phyloP scores from a whole-genome alignment of 768 basidiomycete species.

The Coprinopsis cinerea region DNA sequence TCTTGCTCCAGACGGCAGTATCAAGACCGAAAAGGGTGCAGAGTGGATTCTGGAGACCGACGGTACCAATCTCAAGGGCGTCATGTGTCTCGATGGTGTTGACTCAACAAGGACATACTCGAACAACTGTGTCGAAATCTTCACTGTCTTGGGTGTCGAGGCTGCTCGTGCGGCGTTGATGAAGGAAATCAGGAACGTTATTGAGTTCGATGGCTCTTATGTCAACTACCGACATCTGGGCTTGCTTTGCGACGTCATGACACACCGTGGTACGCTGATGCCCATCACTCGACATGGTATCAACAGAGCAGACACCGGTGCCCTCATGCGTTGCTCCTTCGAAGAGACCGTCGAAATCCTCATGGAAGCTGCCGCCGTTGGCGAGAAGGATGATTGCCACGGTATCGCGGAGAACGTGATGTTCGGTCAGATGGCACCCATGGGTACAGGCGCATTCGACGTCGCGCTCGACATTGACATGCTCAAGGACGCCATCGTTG shows the following conservation, averaged over 20 bases:
- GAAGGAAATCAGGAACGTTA: slow-evolving; percentile 90
- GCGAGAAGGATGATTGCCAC: slow-evolving; percentile 97
- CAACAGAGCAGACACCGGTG: slow-evolving; percentile 98
- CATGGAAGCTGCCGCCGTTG: slow-evolving; percentile 97
- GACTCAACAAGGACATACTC: slow-evolving; percentile 92
- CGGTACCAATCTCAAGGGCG: slow-evolving; percentile 91
- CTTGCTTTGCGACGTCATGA: slow-evolving; percentile 97
- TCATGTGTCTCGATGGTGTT: slow-evolving; percentile 93
- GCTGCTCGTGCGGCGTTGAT: slow-evolving; percentile 92
- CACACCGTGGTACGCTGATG: slow-evolving; percentile 91
- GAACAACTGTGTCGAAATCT: slow-evolving; percentile 94
- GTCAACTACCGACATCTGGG: slow-evolving; percentile 98
- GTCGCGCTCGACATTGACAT: slow-evolving; percentile 95
- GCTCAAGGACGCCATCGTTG: slow-evolving; percentile 97
- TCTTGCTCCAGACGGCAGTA: slow-evolving; percentile 57
- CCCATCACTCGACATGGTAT: slow-evolving; percentile 99
- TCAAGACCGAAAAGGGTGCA: slow-evolving; percentile 56
- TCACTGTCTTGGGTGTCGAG: slow-evolving; percentile 93
- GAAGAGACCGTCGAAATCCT: slow-evolving; percentile 99
- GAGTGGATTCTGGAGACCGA: slow-evolving; percentile 99
- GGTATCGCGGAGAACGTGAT: slow-evolving; percentile 99
- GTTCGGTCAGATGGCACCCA: slow-evolving; percentile 99
- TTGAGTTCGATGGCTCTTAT: slow-evolving; percentile 99
- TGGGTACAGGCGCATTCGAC: slow-evolving; percentile 97
- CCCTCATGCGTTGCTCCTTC: slow-evolving; percentile 97